Percentiles rank a stretch among this genome's conserved stretches.
These are phyloP conservation scores for Fraxinus angustifolia DNA, from an alignment of 305 asterid species.

Conservation along the genomic window DNA sequence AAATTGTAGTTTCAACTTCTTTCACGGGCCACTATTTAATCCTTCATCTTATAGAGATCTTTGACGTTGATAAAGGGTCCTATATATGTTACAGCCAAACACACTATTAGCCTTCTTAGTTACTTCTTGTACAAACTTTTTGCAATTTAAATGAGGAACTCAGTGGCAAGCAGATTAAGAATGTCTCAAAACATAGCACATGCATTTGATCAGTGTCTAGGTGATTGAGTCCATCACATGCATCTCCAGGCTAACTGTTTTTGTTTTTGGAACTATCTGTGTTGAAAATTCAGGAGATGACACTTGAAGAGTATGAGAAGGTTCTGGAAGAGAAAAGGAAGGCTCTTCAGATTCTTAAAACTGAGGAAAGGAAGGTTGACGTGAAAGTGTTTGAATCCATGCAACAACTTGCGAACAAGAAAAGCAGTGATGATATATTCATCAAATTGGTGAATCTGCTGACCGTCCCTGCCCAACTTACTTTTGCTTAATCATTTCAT, in stretches of 20 bases:
- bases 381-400: constrained; percentile 63
- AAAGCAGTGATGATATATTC: constrained; percentile 59
- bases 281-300: constrained; percentile 61
- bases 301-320: constrained; percentile 86
- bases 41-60: neutral
- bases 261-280: too few species aligned
- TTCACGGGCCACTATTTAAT: neutral
- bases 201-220: neutral
- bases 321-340: constrained; percentile 78
- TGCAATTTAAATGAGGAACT: neutral
- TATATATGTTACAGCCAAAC: neutral
- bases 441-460: constrained; percentile 61
- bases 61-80: neutral
- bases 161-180: neutral
- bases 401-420: constrained; percentile 78
- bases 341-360: constrained; percentile 55
- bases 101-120: neutral
- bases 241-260: neutral
- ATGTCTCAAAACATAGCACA: neutral
- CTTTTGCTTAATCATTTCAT: neutral
- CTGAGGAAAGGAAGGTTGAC: constrained; percentile 84
- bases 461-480: neutral
- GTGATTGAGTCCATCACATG: neutral
- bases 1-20: neutral
- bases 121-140: neutral